Evolutionary conservation across 192 early-diverging fungal genomes (phyloP), one percentile per base, ranked within the genome.

Genomic region (Globomyces pollinis-pini): DNA sequence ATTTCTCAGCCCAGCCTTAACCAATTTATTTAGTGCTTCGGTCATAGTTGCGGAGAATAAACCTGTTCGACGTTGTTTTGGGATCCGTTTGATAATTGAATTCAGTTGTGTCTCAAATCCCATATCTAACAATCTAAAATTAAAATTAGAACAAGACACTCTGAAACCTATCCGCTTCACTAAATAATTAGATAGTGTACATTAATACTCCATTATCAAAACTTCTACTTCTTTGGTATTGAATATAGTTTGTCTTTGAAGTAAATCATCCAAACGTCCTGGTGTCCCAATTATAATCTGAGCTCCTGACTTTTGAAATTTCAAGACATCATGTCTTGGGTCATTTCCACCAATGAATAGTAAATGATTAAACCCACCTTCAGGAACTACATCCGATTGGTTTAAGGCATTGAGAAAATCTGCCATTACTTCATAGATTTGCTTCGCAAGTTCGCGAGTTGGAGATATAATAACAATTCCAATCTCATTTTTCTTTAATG

Each of bases 1-100:
- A 60, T 99, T 96, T 50, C 94, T 79, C 20, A 99, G 70, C 16
- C 96, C 96, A 0, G 89, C 85, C 18, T 84, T 73, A 1, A 95
- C 86, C 26, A 99, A 67, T 52, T 93, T 84, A 13, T 71, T 68
- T 33, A 99, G 53, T 0, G 84, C 91, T 61, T 97, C 94, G 33
- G 84, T 88, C 90, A 99, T 92, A 2, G 96, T 99, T 0, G 96
- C 96, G 0, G 92, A 95, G 50, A 96, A 99, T 33, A 99, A 74
- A 4, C 94, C 92, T 0, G 96, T 99, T 31, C 94, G 80, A 2
- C 96, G 86, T 64, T 97, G 94, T 60, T 92, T 93, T 1, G 96
- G 96, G 21, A 99, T 68, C 2, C 78, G 62, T 0, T 77, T 66
- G 31, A 97, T 78, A 52, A 99, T 95, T 16, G 76, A 75, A 16